These are phyloP conservation scores for Trifolium dubium DNA, from an alignment of 306 rosid species.

Conservation along the genomic window DNA sequence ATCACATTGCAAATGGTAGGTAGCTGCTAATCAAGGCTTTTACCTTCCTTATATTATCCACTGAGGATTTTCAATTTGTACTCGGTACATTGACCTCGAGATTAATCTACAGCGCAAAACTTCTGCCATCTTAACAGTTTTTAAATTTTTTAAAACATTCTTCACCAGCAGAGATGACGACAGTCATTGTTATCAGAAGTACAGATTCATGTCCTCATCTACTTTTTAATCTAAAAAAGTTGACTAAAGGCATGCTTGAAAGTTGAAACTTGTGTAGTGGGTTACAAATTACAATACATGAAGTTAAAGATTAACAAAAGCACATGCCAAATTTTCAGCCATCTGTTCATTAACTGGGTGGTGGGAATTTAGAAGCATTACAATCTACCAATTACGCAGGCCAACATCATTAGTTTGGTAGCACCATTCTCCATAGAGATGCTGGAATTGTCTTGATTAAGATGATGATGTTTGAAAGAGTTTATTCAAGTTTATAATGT, in stretches of 20 bases:
- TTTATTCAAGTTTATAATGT: not conserved
- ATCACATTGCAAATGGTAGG: not conserved
- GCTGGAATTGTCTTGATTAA: too few species aligned
- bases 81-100: not conserved
- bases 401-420: not conserved
- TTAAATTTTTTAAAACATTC: too few species aligned
- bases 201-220: not conserved
- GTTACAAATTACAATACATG: not conserved
- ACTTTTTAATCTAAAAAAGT: not conserved
- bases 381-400: not conserved
- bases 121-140: not conserved
- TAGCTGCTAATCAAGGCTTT: not conserved
- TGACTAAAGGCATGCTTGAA: not conserved
- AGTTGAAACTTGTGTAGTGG: not conserved
- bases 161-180: not conserved
- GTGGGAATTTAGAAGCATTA: not conserved
- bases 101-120: not conserved
- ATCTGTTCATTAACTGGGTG: not conserved
- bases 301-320: too few species aligned
- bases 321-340: too few species aligned
- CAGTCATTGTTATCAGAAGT: not conserved
- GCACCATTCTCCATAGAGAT: not conserved
- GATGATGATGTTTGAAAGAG: not conserved
- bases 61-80: not conserved
- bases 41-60: not conserved